Percentiles rank a stretch among this genome's conserved stretches.
phyloP scores from a whole-genome alignment of 306 rosid species.

The Argentina anserina region DNA sequence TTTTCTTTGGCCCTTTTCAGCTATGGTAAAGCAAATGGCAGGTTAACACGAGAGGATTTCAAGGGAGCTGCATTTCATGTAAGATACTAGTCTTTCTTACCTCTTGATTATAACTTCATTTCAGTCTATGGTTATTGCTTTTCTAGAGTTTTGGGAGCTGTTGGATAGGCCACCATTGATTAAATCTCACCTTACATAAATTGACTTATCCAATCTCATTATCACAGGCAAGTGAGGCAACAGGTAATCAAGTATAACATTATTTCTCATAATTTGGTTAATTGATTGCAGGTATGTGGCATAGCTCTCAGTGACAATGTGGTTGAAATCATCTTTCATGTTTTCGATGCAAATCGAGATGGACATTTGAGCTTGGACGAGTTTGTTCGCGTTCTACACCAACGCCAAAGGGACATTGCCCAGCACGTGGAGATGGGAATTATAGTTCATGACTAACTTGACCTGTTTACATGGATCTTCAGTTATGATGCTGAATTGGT shows the following conservation, averaged over 20 bases:
- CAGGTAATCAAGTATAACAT: background rate
- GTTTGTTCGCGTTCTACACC: conserved; percentile 57
- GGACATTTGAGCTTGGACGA: conserved; percentile 62
- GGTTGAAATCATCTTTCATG: conserved; percentile 63
- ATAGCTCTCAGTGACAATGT: conserved; percentile 52
- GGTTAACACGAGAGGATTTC: conserved; percentile 63
- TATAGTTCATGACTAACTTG: conserved; percentile 22
- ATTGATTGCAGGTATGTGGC: conserved; percentile 61
- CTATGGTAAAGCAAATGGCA: conserved; percentile 73
- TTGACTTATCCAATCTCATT: background rate
- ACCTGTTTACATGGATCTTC: background rate
- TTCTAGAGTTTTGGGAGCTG: background rate
- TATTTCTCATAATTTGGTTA: background rate
- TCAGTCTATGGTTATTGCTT: background rate
- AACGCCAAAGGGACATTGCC: conserved; percentile 57
- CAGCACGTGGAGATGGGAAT: conserved; percentile 61
- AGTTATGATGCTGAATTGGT: background rate
- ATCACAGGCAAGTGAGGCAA: conserved; percentile 1
- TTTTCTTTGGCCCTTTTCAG: conserved; percentile 81
- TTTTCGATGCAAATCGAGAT: conserved; percentile 71
- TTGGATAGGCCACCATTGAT: background rate
- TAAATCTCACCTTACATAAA: background rate
- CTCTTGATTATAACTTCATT: conserved; percentile 16
- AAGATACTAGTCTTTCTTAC: conserved; percentile 18
- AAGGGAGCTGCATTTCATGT: conserved; percentile 84